Conservation (phyloP, 2,329 filamentous ascomycete genomes). For the Cercospora zeina region DNA sequence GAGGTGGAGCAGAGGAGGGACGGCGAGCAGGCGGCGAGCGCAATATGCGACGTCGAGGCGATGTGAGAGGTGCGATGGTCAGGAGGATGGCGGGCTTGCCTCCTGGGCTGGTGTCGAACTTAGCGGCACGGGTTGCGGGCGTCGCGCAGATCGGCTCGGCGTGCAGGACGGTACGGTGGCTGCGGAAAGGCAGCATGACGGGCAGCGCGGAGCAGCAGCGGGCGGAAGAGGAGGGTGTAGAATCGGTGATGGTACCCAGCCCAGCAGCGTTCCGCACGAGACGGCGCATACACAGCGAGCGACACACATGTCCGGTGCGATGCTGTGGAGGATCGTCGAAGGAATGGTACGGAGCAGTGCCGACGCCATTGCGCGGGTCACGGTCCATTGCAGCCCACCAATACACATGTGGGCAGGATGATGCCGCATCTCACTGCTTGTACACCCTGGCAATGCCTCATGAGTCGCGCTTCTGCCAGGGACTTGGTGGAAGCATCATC, state of each 20-base stretch:
- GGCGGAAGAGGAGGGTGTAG: no score
- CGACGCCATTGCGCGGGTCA: conserved; percentile 3
- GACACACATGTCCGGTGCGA: background rate
- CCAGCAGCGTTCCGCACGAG: no score
- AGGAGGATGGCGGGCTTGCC: background rate
- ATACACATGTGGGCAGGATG: no score
- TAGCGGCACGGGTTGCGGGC: conserved; percentile 10
- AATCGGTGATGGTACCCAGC: conserved; percentile 6
- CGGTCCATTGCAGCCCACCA: background rate
- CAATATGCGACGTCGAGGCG: background rate
- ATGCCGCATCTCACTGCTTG: no score
- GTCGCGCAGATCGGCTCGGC: conserved; percentile 11
- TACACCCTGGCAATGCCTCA: no score
- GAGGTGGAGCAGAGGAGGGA: background rate
- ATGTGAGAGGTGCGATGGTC: no score
- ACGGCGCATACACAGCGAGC: no score
- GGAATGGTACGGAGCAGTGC: conserved; percentile 3
- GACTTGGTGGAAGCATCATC: no score
- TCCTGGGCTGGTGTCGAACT: background rate
- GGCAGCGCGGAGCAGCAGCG: background rate
- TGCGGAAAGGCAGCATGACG: conserved; percentile 5
- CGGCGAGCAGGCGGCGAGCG: background rate
- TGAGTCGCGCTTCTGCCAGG: no score
- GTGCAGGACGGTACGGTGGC: background rate
- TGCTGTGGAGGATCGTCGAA: background rate